A percentile compares a stretch with the other conserved stretches of the same genome.
phyloP scores from a whole-genome alignment of 768 basidiomycete genomes.

The Hypholoma sublateritium region DNA sequence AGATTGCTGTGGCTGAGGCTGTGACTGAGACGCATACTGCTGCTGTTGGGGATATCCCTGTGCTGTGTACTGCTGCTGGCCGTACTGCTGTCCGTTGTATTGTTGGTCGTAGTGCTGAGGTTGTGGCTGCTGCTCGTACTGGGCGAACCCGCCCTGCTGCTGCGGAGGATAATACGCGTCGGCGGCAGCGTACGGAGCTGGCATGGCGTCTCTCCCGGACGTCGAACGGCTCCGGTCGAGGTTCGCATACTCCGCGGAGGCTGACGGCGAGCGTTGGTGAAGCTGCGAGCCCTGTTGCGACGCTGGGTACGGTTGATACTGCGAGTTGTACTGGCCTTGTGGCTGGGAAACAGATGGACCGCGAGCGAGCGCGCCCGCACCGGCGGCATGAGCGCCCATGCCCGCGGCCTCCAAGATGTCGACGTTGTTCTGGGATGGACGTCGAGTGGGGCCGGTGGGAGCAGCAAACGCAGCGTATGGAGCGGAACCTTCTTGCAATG shows the following conservation, averaged over 20 bases:
- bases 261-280: conserved; percentile 11
- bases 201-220: not conserved
- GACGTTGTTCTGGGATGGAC: conserved; percentile 7
- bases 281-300: conserved; percentile 1
- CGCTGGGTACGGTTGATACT: conserved; percentile 14
- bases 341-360: conserved; percentile 11
- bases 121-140: not conserved
- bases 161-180: not conserved
- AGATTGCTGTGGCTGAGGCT: conserved; percentile 8
- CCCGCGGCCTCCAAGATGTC: conserved; percentile 27
- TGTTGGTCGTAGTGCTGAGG: not conserved
- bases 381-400: conserved; percentile 22
- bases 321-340: conserved; percentile 9
- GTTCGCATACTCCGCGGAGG: conserved; percentile 11
- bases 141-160: not conserved
- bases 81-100: not conserved
- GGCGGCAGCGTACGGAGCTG: not conserved
- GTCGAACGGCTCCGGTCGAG: conserved; percentile 7
- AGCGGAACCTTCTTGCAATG: conserved; percentile 33
- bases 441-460: conserved; percentile 8
- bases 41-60: not conserved
- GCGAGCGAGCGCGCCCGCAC: conserved; percentile 19
- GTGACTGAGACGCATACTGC: not conserved
- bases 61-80: conserved; percentile 1
- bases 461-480: conserved; percentile 42